Evolutionary conservation across 2,329 filamentous ascomycete genomes (phyloP).

Genomic region (Alternaria longipes): DNA sequence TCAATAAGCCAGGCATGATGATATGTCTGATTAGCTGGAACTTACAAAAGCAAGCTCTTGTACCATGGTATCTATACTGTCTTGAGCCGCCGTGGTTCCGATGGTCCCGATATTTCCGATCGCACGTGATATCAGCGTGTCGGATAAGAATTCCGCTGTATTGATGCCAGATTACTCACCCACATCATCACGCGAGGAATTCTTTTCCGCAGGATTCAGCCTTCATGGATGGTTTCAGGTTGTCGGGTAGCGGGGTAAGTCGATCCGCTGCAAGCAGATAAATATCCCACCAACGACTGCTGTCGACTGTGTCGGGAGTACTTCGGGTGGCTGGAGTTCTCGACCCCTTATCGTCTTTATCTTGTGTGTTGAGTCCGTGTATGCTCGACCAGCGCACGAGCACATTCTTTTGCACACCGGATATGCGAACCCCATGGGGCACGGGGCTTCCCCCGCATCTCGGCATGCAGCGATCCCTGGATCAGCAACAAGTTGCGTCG

Average conservation of each 20-base stretch:
- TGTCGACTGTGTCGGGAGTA: neutral
- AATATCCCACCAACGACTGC: conserved; percentile 1
- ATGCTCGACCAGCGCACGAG: neutral
- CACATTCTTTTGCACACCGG: neutral
- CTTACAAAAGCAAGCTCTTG: neutral
- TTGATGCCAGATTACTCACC: neutral
- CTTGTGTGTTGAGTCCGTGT: neutral
- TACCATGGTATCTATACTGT: conserved; percentile 1
- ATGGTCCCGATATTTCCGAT: neutral
- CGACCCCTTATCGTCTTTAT: neutral
- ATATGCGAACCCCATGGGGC: neutral
- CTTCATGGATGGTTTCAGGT: neutral
- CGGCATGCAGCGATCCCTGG: neutral
- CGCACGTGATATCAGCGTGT: neutral
- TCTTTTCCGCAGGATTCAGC: neutral
- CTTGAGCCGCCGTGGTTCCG: neutral
- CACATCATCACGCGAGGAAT: neutral
- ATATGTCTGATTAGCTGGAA: neutral
- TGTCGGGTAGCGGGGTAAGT: neutral
- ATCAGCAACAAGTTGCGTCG: neutral
- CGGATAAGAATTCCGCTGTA: neutral
- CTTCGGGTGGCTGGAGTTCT: neutral
- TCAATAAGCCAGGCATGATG: conserved; percentile 26
- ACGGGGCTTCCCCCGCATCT: conserved; percentile 1
- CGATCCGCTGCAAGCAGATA: neutral